Evolutionary conservation across 345 rosid genomes (phyloP).

Genomic region (Populus deltoides): DNA sequence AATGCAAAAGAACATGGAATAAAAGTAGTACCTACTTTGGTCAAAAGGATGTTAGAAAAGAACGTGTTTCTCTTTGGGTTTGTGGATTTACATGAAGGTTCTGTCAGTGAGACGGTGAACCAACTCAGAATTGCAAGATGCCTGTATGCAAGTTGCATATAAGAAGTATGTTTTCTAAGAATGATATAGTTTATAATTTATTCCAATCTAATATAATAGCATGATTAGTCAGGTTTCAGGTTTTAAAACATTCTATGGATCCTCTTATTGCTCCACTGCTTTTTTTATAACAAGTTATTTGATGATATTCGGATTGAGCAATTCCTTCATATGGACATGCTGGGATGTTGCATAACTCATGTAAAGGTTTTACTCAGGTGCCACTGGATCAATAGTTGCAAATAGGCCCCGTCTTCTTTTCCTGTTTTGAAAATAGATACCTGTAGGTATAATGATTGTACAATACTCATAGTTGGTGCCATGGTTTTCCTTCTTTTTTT

Average conservation of each 20-base stretch:
- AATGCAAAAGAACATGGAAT: slow-evolving; percentile 53
- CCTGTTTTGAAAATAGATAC: background rate
- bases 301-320: slow-evolving; percentile 46
- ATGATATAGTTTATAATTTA: background rate
- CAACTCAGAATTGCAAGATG: slow-evolving; percentile 55
- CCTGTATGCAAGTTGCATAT: slow-evolving; percentile 54
- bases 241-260: background rate
- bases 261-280: slow-evolving; percentile 7
- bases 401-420: background rate
- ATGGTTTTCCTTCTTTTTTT: background rate
- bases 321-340: slow-evolving; percentile 76
- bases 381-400: background rate
- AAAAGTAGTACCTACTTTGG: slow-evolving; percentile 45
- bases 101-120: slow-evolving; percentile 40
- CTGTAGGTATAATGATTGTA: background rate
- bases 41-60: slow-evolving; percentile 65
- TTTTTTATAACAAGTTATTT: slow-evolving; percentile 47
- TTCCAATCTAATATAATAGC: background rate
- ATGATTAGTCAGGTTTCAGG: background rate
- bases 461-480: background rate
- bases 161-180: slow-evolving; percentile 41
- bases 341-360: slow-evolving; percentile 27
- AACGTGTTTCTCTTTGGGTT: slow-evolving; percentile 68
- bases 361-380: background rate
- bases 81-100: slow-evolving; percentile 52